Percentiles rank a stretch among this genome's conserved stretches.
phyloP scores from a whole-genome alignment of 257 asterid genomes.

The Cinchona pubescens region DNA sequence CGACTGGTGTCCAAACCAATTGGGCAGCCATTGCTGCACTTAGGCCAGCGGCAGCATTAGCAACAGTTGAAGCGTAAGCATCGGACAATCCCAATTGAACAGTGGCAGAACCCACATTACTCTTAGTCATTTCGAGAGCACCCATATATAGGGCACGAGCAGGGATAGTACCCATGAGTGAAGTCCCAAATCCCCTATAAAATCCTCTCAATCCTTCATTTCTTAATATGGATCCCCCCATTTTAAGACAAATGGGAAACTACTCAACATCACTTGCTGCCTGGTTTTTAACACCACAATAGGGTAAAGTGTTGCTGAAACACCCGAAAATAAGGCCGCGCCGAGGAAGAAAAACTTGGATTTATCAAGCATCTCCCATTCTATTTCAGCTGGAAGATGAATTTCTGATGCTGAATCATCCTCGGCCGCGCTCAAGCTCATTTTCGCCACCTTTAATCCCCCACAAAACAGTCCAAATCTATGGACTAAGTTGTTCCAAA shows the following conservation, averaged over 20 bases:
- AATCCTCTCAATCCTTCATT: constrained; percentile 75
- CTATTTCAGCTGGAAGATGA: constrained; percentile 91
- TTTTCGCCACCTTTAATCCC: constrained; percentile 61
- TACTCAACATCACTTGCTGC: constrained; percentile 66
- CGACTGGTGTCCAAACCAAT: constrained; percentile 95
- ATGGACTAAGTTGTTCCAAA: background rate
- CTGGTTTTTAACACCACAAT: constrained; percentile 81
- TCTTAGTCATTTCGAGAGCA: constrained; percentile 88
- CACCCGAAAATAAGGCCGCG: constrained; percentile 88
- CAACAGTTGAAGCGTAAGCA: constrained; percentile 67
- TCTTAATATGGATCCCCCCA: constrained; percentile 63
- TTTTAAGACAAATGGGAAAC: constrained; percentile 56
- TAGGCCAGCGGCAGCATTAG: constrained; percentile 89
- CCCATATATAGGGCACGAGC: constrained; percentile 98
- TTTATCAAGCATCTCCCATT: constrained; percentile 97
- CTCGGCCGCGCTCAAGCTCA: constrained; percentile 76
- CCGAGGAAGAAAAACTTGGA: constrained; percentile 93
- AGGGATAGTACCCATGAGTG: constrained; percentile 87
- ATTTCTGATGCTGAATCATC: constrained; percentile 79
- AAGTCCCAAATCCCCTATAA: constrained; percentile 87
- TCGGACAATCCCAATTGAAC: constrained; percentile 64
- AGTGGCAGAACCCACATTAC: constrained; percentile 69
- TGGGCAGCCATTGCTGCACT: constrained; percentile 98
- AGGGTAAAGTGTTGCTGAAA: constrained; percentile 73
- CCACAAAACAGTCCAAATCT: constrained; percentile 4